Percentiles rank a stretch among this genome's conserved stretches.
Conservation (phyloP, 2,329 filamentous ascomycete species). For the Phialemoniopsis sp. region DNA sequence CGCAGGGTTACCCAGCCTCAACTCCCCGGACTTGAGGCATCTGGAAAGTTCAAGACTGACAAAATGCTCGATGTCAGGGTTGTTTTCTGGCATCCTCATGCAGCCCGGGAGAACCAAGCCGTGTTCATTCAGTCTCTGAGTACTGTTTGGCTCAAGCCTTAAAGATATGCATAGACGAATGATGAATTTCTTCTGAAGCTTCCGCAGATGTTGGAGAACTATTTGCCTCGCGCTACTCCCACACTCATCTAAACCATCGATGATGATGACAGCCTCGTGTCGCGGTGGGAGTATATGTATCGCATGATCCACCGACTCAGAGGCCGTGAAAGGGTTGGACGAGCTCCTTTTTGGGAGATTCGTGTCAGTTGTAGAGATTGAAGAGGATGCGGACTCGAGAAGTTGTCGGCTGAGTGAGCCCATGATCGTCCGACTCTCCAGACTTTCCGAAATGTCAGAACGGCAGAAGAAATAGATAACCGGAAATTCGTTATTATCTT, state of each 20-base stretch:
- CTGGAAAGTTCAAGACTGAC: slow-evolving; percentile 10
- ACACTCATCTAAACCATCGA: slow-evolving; percentile 29
- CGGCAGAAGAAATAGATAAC: slow-evolving; percentile 29
- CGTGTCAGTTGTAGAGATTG: no score
- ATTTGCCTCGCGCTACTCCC: neutral
- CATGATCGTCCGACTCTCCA: slow-evolving; percentile 21
- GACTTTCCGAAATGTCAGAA: slow-evolving; percentile 19
- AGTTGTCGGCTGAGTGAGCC: slow-evolving; percentile 30
- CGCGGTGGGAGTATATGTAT: no score
- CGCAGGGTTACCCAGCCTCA: slow-evolving; percentile 9
- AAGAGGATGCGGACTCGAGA: no score
- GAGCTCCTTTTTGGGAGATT: no score
- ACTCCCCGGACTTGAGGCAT: slow-evolving; percentile 1
- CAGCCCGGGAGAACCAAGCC: slow-evolving; percentile 1
- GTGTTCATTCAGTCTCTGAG: neutral
- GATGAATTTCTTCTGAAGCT: slow-evolving; percentile 4
- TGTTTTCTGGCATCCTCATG: slow-evolving; percentile 11
- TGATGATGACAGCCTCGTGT: slow-evolving; percentile 19
- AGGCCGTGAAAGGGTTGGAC: no score
- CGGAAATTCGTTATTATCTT: slow-evolving; percentile 1
- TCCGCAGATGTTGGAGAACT: slow-evolving; percentile 1
- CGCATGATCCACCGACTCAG: no score
- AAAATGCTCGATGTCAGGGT: slow-evolving; percentile 17
- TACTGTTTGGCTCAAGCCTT: slow-evolving; percentile 4
- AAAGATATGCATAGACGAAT: slow-evolving; percentile 7